Evolutionary conservation across 495 filamentous ascomycete genomes (phyloP).

Genomic region (Hypoxylon rickii): DNA sequence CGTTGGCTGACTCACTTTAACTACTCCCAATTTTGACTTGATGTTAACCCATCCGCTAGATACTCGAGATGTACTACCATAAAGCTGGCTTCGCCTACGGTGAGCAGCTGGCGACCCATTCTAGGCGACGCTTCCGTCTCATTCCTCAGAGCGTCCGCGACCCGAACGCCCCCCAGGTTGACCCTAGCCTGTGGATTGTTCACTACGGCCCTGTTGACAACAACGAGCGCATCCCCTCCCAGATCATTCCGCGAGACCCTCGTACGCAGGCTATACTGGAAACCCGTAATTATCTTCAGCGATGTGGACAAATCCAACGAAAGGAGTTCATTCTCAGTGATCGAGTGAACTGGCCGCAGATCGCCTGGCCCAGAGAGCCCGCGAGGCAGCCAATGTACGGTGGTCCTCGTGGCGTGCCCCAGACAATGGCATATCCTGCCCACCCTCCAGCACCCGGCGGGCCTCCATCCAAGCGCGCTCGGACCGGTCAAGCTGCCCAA

Average conservation of each 20-base stretch:
- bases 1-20: slow-evolving; percentile 29
- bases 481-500: slow-evolving; percentile 40
- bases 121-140: slow-evolving; percentile 83
- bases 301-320: slow-evolving; percentile 77
- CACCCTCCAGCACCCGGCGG: slow-evolving; percentile 45
- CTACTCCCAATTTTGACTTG: neutral
- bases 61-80: slow-evolving; percentile 82
- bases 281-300: slow-evolving; percentile 70
- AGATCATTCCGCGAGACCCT: slow-evolving; percentile 61
- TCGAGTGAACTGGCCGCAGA: slow-evolving; percentile 83
- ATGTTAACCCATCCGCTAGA: slow-evolving; percentile 34
- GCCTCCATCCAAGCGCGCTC: slow-evolving; percentile 52
- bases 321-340: slow-evolving; percentile 96
- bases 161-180: slow-evolving; percentile 64
- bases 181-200: slow-evolving; percentile 89
- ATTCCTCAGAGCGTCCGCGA: slow-evolving; percentile 63
- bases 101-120: slow-evolving; percentile 72
- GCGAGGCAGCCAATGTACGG: slow-evolving; percentile 51
- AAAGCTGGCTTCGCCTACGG: slow-evolving; percentile 74
- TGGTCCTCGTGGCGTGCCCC: slow-evolving; percentile 48
- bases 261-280: slow-evolving; percentile 64
- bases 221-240: slow-evolving; percentile 68
- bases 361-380: slow-evolving; percentile 65
- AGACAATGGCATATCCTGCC: slow-evolving; percentile 56
- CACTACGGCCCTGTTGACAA: slow-evolving; percentile 82